Evolutionary conservation across 2,329 filamentous ascomycete genomes (phyloP).

Genomic region (Cytospora schulzeri): DNA sequence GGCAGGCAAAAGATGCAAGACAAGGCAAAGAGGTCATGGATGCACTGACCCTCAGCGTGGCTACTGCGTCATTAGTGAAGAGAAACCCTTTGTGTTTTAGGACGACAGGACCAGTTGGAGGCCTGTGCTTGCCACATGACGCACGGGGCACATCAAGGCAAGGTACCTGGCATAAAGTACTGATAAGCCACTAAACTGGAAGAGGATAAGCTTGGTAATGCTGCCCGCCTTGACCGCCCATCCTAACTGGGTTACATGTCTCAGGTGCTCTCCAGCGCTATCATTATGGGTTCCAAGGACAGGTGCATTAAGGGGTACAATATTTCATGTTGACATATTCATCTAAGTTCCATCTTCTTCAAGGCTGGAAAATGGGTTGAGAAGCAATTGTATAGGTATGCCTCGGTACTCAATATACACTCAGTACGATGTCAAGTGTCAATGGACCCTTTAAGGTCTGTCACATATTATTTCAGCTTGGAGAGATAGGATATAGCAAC

Average conservation of each 20-base stretch:
- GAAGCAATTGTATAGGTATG: background rate
- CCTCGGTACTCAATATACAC: background rate
- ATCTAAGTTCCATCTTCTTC: background rate
- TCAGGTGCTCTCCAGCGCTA: no score
- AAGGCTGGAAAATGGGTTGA: background rate
- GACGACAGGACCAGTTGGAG: background rate
- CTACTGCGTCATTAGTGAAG: conserved; percentile 19
- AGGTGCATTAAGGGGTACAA: no score
- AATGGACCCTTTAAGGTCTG: no score
- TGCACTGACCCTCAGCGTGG: background rate
- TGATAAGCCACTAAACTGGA: background rate
- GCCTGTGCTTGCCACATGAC: conserved; percentile 25
- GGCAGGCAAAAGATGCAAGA: conserved; percentile 1
- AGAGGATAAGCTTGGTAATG: background rate
- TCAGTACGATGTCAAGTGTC: no score
- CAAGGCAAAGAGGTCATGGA: background rate
- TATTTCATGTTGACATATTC: no score
- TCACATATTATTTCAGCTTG: no score
- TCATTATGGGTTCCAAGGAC: no score
- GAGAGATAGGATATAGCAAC: no score
- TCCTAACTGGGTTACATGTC: conserved; percentile 2
- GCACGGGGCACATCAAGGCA: conserved; percentile 30
- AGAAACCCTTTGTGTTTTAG: background rate
- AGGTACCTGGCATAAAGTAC: background rate
- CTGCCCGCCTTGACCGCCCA: background rate